Percentiles rank a stretch among this genome's conserved stretches.
phyloP scores from a whole-genome alignment of 176 grass and related monocot genomes.

The Oryza glaberrima region DNA sequence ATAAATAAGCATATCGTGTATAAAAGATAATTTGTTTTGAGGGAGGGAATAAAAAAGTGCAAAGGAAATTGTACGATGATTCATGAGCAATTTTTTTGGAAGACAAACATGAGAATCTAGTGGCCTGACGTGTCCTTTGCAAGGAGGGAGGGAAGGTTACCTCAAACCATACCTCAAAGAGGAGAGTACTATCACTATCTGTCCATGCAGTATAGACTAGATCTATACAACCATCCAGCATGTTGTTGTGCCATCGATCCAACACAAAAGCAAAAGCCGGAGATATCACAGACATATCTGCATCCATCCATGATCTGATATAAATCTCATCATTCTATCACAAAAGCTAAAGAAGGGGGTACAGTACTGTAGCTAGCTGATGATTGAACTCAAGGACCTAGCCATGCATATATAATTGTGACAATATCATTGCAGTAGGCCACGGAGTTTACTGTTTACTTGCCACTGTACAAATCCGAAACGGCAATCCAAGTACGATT shows the following conservation, averaged over 20 bases:
- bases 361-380: neutral
- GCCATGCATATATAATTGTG: slow-evolving; percentile 4
- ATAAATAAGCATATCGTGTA: too few relatives aligned
- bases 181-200: neutral
- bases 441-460: neutral
- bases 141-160: neutral
- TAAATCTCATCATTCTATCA: slow-evolving; percentile 5
- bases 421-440: slow-evolving; percentile 3
- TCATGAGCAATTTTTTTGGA: too few relatives aligned
- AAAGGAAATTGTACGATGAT: too few relatives aligned
- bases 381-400: slow-evolving; percentile 38
- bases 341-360: slow-evolving; percentile 34
- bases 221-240: neutral
- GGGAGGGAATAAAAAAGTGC: too few relatives aligned
- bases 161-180: neutral
- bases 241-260: neutral
- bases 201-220: neutral
- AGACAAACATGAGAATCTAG: too few relatives aligned
- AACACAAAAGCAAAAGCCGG: neutral
- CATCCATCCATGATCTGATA: slow-evolving; percentile 18
- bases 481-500: too few relatives aligned
- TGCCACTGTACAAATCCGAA: neutral
- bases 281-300: neutral
- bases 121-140: too few relatives aligned
- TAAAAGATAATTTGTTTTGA: too few relatives aligned